Conservation (phyloP, 805 yeast species). For the Starmerella tilneyi region DNA sequence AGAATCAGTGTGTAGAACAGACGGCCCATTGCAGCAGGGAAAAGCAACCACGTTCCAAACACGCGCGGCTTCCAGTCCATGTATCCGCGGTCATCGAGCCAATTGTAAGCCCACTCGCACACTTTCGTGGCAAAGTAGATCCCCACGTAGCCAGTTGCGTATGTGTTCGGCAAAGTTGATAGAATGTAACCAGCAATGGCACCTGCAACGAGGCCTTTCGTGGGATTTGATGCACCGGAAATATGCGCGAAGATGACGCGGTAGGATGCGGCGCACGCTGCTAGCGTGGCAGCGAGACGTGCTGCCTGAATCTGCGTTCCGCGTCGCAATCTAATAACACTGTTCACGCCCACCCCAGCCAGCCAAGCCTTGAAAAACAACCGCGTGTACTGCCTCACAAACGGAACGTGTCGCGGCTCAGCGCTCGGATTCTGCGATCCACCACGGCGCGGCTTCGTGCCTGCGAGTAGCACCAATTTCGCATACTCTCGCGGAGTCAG, state of each 20-base stretch:
- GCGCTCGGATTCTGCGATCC: not conserved
- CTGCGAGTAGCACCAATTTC: constrained; percentile 2
- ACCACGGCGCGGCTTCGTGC: not conserved
- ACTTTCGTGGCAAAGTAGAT: constrained; percentile 31
- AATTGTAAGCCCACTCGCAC: constrained; percentile 31
- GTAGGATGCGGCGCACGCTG: constrained; percentile 12
- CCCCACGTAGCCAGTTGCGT: constrained; percentile 26
- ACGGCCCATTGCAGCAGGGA: constrained; percentile 35
- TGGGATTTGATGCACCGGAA: not conserved
- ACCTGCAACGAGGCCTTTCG: constrained; percentile 8
- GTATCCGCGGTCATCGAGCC: constrained; percentile 30
- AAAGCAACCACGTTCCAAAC: constrained; percentile 34
- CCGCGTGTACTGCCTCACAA: constrained; percentile 13
- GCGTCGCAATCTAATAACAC: not conserved
- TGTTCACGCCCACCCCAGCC: constrained; percentile 4
- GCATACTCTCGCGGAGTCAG: constrained; percentile 15
- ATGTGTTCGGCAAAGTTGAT: constrained; percentile 25
- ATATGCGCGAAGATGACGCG: constrained; percentile 7
- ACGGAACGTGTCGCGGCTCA: constrained; percentile 1
- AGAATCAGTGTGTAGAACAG: constrained; percentile 32
- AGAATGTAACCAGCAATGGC: constrained; percentile 18
- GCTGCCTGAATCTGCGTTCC: constrained; percentile 1
- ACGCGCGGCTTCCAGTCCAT: constrained; percentile 30
- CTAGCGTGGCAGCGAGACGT: constrained; percentile 9
- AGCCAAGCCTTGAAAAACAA: constrained; percentile 12